Conservation (phyloP, 2,329 filamentous ascomycete species). For the Chlorencoelia australis region DNA sequence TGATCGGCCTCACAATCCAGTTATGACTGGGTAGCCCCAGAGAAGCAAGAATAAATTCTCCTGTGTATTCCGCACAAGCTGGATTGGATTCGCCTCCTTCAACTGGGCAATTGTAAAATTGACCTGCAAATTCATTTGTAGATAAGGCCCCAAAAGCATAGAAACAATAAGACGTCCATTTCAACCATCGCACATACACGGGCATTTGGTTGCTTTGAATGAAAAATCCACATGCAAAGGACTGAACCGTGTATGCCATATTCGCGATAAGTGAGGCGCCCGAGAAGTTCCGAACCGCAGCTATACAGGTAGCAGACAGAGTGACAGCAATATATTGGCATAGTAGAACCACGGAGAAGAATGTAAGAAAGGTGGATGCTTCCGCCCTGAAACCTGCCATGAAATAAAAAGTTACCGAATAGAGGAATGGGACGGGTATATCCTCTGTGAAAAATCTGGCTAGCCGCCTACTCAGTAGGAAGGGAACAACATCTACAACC, state of each 20-base stretch:
- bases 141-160: constrained; percentile 63
- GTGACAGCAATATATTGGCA: constrained; percentile 67
- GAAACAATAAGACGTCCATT: constrained; percentile 55
- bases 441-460: constrained; percentile 63
- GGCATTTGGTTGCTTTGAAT: constrained; percentile 65
- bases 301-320: constrained; percentile 59
- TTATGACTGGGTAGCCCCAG: constrained; percentile 57
- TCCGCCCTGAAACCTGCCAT: constrained; percentile 64
- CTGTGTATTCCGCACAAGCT: constrained; percentile 58
- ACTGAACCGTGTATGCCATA: constrained; percentile 62
- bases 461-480: constrained; percentile 58
- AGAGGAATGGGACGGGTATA: constrained; percentile 60
- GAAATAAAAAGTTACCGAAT: constrained; percentile 64
- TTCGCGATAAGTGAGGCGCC: constrained; percentile 65
- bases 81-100: constrained; percentile 52
- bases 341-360: constrained; percentile 57
- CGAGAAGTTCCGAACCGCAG: constrained; percentile 55
- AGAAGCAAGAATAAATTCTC: constrained; percentile 56
- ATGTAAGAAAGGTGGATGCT: constrained; percentile 57
- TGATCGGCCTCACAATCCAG: constrained; percentile 59
- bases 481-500: constrained; percentile 59
- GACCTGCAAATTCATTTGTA: constrained; percentile 62
- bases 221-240: constrained; percentile 67
- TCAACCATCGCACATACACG: constrained; percentile 69
- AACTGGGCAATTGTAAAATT: constrained; percentile 64